phyloP scores from a whole-genome alignment of 768 basidiomycete genomes.

The Psilocybe cyanescens region DNA sequence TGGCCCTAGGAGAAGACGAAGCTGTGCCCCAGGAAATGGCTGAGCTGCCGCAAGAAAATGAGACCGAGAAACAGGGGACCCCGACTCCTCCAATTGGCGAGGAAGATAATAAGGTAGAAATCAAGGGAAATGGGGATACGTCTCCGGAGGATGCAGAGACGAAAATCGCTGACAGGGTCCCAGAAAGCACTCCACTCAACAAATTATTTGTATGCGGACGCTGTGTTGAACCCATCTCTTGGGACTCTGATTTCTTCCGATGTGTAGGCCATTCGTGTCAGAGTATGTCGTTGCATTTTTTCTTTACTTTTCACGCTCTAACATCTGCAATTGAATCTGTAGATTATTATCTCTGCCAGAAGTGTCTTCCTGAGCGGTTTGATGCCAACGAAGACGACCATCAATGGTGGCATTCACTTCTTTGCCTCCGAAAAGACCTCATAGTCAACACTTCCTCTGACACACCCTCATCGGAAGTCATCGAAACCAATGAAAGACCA shows the following conservation, averaged over 20 bases:
- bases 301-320: not conserved
- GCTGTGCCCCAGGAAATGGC: no score
- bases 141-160: not conserved
- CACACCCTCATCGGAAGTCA: not conserved
- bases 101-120: no score
- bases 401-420: slow-evolving; percentile 16
- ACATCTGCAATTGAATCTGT: not conserved
- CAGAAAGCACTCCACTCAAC: not conserved
- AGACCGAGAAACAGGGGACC: no score
- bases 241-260: not conserved
- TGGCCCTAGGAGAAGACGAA: no score
- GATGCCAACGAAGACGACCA: slow-evolving; percentile 3
- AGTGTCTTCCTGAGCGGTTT: not conserved
- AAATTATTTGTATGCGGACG: not conserved
- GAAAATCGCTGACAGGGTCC: not conserved
- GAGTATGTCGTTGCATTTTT: not conserved
- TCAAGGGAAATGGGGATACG: no score
- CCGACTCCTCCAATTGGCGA: no score
- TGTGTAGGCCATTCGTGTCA: not conserved
- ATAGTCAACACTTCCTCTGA: not conserved
- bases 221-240: not conserved
- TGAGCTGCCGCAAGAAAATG: no score
- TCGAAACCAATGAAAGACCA: not conserved
- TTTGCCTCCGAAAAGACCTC: slow-evolving; percentile 8
- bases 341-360: slow-evolving; percentile 2